Percentiles rank a stretch among this genome's conserved stretches.
phyloP scores from a whole-genome alignment of 2,329 filamentous ascomycete species.

The Sarocladium kiliense region DNA sequence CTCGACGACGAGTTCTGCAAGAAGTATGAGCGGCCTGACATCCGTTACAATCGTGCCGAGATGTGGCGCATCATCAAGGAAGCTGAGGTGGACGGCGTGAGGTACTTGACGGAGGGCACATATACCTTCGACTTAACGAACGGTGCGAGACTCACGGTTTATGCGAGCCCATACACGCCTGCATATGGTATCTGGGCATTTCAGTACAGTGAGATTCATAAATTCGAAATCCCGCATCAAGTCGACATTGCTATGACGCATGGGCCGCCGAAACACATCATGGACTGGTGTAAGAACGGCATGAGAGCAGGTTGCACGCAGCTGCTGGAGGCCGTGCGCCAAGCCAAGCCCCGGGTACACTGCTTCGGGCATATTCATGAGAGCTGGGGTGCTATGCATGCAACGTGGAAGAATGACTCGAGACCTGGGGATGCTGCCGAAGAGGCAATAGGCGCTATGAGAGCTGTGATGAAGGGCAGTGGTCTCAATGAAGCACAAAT shows the following conservation, averaged over 20 bases:
- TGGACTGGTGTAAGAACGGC: slow-evolving; percentile 34
- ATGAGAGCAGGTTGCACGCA: slow-evolving; percentile 35
- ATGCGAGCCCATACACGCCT: slow-evolving; percentile 49
- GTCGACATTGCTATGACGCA: slow-evolving; percentile 50
- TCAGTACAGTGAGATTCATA: slow-evolving; percentile 39
- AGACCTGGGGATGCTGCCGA: not conserved
- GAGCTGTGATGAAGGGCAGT: not conserved
- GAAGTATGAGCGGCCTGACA: not conserved
- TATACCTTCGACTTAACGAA: slow-evolving; percentile 43
- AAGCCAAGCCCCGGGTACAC: slow-evolving; percentile 40
- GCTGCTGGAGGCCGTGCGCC: slow-evolving; percentile 40
- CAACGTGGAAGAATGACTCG: slow-evolving; percentile 39
- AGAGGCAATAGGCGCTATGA: slow-evolving; percentile 27
- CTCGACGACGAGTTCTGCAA: slow-evolving; percentile 31
- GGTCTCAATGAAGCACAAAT: not conserved
- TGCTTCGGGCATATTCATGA: slow-evolving; percentile 59
- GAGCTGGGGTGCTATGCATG: slow-evolving; percentile 50
- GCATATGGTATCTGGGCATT: slow-evolving; percentile 42
- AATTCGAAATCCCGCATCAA: slow-evolving; percentile 27
- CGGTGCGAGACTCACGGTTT: slow-evolving; percentile 43
- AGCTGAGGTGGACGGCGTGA: slow-evolving; percentile 32
- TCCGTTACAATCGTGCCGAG: not conserved
- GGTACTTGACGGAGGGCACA: slow-evolving; percentile 42
- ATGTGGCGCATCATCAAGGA: slow-evolving; percentile 31
- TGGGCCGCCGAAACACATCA: slow-evolving; percentile 46